These are phyloP conservation scores for Syzygium oleosum DNA, from an alignment of 345 rosid genomes.

Conservation along the genomic window DNA sequence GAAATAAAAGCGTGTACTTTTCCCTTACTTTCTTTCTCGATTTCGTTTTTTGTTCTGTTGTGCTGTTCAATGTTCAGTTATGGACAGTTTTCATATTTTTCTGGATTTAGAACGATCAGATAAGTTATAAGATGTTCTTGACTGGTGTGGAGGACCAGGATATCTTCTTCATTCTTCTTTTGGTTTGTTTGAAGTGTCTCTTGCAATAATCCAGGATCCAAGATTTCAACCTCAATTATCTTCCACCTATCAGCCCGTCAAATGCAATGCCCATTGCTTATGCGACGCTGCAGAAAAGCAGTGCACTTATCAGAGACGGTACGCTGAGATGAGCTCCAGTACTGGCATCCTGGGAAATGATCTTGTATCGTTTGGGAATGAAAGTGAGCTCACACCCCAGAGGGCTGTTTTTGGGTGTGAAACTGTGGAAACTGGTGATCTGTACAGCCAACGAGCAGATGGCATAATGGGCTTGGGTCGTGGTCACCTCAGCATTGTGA, in stretches of 20 bases:
- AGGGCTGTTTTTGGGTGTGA: conserved; percentile 89
- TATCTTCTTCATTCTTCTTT: not conserved
- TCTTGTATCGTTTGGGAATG: conserved; percentile 72
- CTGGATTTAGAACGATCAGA: not conserved
- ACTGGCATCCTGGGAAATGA: conserved; percentile 84
- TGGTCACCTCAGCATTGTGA: conserved; percentile 75
- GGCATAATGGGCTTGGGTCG: conserved; percentile 96
- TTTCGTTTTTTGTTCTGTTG: not conserved
- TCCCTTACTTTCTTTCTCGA: not conserved
- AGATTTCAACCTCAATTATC: conserved; percentile 75
- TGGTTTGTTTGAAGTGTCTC: not conserved
- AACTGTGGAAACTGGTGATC: conserved; percentile 80
- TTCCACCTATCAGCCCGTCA: conserved; percentile 57
- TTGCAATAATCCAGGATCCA: conserved; percentile 47
- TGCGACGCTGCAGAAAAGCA: conserved; percentile 49
- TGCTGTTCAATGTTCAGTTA: not conserved
- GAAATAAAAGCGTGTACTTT: not conserved
- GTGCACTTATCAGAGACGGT: conserved; percentile 77
- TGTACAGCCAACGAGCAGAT: conserved; percentile 80
- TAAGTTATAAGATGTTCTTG: not conserved
- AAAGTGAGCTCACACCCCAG: conserved; percentile 67
- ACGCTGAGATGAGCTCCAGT: conserved; percentile 85
- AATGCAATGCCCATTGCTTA: conserved; percentile 67
- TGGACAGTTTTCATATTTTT: not conserved
- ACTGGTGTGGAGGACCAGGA: not conserved